These are phyloP conservation scores for Arthrinium puccinioides DNA, from an alignment of 2,329 filamentous ascomycete genomes.

Conservation along the genomic window DNA sequence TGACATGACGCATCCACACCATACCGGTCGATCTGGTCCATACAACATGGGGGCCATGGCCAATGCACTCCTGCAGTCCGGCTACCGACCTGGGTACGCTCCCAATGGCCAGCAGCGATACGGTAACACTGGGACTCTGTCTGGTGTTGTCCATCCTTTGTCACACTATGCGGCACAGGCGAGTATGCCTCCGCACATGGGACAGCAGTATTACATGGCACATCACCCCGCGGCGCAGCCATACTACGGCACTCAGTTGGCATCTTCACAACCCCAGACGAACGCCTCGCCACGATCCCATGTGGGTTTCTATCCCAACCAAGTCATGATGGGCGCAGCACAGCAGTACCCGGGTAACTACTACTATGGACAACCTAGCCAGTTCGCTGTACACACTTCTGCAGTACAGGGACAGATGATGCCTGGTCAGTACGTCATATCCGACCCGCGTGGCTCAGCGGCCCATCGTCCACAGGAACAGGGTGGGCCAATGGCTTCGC, in stretches of 20 bases:
- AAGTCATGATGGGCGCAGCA: slow-evolving; percentile 33
- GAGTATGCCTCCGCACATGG: slow-evolving; percentile 27
- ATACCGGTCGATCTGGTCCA: slow-evolving; percentile 20
- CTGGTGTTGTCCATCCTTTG: slow-evolving; percentile 27
- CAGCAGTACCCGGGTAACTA: slow-evolving; percentile 29
- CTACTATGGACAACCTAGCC: slow-evolving; percentile 34
- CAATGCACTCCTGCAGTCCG: slow-evolving; percentile 33
- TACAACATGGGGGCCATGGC: slow-evolving; percentile 42
- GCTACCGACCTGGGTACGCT: slow-evolving; percentile 31
- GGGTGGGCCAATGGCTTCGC: slow-evolving; percentile 6
- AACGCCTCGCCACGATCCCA: slow-evolving; percentile 28
- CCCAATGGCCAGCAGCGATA: slow-evolving; percentile 25
- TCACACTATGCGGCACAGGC: slow-evolving; percentile 31
- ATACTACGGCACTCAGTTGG: slow-evolving; percentile 34
- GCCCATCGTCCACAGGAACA: slow-evolving; percentile 14
- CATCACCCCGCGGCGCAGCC: slow-evolving; percentile 35
- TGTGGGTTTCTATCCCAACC: slow-evolving; percentile 36
- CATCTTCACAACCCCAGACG: slow-evolving; percentile 26
- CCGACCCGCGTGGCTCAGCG: slow-evolving; percentile 10
- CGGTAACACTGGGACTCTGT: slow-evolving; percentile 21
- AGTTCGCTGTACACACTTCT: slow-evolving; percentile 27
- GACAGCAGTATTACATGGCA: slow-evolving; percentile 39
- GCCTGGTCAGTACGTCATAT: slow-evolving; percentile 26
- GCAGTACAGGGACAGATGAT: slow-evolving; percentile 25
- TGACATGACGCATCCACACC: slow-evolving; percentile 30